Evolutionary conservation across 73 alveolate species (phyloP), one percentile per base, ranked within the genome.

Genomic region (Symbiodinium pilosum): DNA sequence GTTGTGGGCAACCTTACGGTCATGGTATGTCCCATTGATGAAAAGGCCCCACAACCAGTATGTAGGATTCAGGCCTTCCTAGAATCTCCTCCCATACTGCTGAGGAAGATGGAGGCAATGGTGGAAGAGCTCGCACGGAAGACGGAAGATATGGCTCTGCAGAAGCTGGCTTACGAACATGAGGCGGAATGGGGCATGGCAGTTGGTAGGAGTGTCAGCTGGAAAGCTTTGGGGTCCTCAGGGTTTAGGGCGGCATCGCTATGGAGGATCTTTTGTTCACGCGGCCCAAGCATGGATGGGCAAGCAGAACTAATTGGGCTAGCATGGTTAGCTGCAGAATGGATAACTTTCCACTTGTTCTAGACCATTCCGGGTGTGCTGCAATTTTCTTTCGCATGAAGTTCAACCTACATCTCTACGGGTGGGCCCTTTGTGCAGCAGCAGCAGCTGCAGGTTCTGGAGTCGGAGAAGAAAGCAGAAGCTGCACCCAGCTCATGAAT

Each of bases 51-150:
- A n/a, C n/a, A n/a, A n/a, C n/a, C n/a, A n/a, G n/a, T n/a, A n/a
- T n/a, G n/a, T n/a, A n/a, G n/a, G n/a, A n/a, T n/a, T 20, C 32
- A 51, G 12, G 12, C 68, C 68, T 51, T 51, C 68, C 21, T 1
- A 24, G 71, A 64, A 64, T n/a, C n/a, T n/a, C n/a, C n/a, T n/a
- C n/a, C n/a, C n/a, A n/a, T n/a, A n/a, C n/a, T n/a, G 77, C 77
- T 30, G 38, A 64, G 77, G 77, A 64, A 64, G 1, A 91, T 91
- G 85, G 97, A 91, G 54, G 87, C 97, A 39, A 30, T 91, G 71
- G 97, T 91, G 87, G 88, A 91, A 32, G 47, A 91, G 41, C 68
- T 91, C 88, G 97, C 97, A 7, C 20, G 97, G 97, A 71, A 12
- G 36, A 91, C 81, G 2, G 97, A 91, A 52, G 97, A 91, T 68